Conservation (phyloP, 2,329 filamentous ascomycete species). For the Cordyceps cateniannulata region DNA sequence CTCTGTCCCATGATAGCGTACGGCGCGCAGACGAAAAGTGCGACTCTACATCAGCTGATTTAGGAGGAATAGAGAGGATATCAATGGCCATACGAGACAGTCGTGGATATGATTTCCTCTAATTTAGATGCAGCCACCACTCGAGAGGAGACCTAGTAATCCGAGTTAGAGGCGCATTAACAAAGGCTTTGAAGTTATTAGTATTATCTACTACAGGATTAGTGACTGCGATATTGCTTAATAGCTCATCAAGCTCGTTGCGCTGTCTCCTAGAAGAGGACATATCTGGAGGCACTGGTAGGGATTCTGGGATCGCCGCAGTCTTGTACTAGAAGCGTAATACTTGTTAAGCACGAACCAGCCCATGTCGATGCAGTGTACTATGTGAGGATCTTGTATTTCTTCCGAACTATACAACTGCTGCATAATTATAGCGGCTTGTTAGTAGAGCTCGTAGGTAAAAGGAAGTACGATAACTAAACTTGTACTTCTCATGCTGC, state of each 20-base stretch:
- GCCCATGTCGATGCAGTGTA: no score
- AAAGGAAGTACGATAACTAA: no score
- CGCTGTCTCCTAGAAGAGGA: not conserved
- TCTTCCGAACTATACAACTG: no score
- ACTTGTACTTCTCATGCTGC: no score
- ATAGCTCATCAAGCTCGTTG: not conserved
- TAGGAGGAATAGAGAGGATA: no score
- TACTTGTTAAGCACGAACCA: no score
- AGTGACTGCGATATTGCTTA: conserved; percentile 2
- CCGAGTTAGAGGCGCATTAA: not conserved
- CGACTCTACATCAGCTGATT: conserved; percentile 4
- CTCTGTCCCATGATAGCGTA: not conserved
- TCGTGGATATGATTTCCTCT: no score
- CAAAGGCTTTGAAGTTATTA: not conserved
- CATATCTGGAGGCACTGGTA: not conserved
- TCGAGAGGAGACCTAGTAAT: not conserved
- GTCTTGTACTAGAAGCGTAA: conserved; percentile 2
- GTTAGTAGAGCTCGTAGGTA: no score
- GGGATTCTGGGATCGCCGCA: conserved; percentile 2
- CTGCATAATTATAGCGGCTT: no score
- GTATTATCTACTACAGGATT: conserved; percentile 4
- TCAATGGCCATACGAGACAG: no score
- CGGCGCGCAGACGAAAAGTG: not conserved
- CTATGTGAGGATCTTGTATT: no score
- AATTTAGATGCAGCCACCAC: no score